Evolutionary conservation across 345 rosid species (phyloP).

Genomic region (Atalantia buxifolia): DNA sequence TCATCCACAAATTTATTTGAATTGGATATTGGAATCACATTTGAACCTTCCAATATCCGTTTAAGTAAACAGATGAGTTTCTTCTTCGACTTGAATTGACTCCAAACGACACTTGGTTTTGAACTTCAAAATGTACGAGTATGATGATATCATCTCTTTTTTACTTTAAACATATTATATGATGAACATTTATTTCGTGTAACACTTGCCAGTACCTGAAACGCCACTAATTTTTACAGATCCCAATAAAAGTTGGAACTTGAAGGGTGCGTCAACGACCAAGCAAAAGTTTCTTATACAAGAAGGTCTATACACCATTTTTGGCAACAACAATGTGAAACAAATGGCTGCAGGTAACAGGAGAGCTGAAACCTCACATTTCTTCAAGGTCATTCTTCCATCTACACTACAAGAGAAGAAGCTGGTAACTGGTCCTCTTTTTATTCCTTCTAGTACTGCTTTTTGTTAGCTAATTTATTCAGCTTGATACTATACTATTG

Average conservation of each 20-base stretch:
- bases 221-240: background rate
- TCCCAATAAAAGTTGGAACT: background rate
- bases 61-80: background rate
- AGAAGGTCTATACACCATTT: background rate
- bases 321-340: background rate
- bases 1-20: background rate
- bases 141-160: background rate
- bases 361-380: background rate
- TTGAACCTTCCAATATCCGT: background rate
- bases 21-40: background rate
- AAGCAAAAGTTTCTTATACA: background rate
- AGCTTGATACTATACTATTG: no score
- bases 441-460: background rate
- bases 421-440: background rate
- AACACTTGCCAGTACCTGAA: background rate
- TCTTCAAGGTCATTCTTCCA: constrained; percentile 5
- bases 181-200: background rate
- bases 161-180: no score
- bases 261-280: background rate
- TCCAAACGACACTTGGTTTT: background rate
- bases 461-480: background rate
- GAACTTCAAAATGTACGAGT: background rate
- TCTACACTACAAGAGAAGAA: background rate
- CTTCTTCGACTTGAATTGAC: background rate
- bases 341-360: background rate